Conservation (phyloP, 2,329 filamentous ascomycete species). For the Pezicula rhizophila region DNA sequence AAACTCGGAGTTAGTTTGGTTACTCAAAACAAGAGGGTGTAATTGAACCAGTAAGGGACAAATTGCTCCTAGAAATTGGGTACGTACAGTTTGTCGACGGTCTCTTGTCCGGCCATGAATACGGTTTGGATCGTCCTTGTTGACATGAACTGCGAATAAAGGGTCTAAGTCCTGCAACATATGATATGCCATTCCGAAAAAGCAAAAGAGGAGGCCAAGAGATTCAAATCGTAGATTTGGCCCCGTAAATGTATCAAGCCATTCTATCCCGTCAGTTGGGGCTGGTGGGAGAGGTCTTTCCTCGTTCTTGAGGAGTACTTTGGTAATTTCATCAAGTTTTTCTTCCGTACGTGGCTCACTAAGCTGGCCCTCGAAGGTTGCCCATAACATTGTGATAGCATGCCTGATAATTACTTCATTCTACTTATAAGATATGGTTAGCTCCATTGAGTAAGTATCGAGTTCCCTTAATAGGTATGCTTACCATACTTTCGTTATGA, state of each 20-base stretch:
- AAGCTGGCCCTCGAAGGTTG: constrained; percentile 15
- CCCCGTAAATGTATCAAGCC: constrained; percentile 23
- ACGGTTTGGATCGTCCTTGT: constrained; percentile 6
- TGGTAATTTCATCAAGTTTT: constrained; percentile 13
- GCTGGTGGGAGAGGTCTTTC: constrained; percentile 16
- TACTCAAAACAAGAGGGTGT: no score
- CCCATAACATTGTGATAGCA: constrained; percentile 14
- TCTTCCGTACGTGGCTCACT: constrained; percentile 13
- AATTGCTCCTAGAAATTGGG: no score
- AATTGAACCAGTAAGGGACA: no score
- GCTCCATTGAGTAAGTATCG: background rate
- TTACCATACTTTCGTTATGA: constrained; percentile 7
- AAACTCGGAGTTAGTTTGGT: no score
- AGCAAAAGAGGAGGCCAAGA: constrained; percentile 23
- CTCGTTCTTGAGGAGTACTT: constrained; percentile 21
- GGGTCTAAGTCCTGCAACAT: constrained; percentile 22
- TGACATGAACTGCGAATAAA: constrained; percentile 16
- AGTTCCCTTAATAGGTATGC: background rate
- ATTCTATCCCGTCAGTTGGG: constrained; percentile 21
- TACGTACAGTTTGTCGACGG: constrained; percentile 15
- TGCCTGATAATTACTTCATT: constrained; percentile 17
- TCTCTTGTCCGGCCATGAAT: constrained; percentile 5
- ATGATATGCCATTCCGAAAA: constrained; percentile 20
- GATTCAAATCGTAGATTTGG: constrained; percentile 23
- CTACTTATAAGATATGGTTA: background rate